Conservation (phyloP, 164 flowering plant genomes). For the Santalum album region DNA sequence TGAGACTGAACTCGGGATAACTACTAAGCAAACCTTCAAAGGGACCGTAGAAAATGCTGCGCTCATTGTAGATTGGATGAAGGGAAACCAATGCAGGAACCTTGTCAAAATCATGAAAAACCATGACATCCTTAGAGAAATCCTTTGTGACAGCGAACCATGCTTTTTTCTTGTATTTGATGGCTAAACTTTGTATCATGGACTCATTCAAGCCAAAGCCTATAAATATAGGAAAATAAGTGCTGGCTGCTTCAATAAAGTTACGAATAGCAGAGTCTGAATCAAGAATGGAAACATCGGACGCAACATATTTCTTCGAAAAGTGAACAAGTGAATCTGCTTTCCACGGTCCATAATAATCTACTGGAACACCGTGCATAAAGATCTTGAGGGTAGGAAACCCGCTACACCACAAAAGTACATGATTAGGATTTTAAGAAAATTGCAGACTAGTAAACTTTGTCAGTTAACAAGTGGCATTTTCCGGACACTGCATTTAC, state of each 20-base stretch:
- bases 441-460: too few relatives aligned
- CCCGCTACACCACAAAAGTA: constrained; percentile 48
- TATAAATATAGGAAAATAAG: constrained; percentile 65
- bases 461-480: too few relatives aligned
- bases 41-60: constrained; percentile 79
- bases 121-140: constrained; percentile 74
- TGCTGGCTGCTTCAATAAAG: constrained; percentile 71
- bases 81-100: constrained; percentile 79
- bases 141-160: constrained; percentile 94
- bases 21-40: constrained; percentile 70
- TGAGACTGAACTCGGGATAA: too few relatives aligned
- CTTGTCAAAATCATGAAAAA: constrained; percentile 79
- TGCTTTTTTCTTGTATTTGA: constrained; percentile 80
- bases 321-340: constrained; percentile 71
- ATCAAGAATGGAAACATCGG: constrained; percentile 72
- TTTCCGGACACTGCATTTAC: too few relatives aligned
- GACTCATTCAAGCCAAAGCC: constrained; percentile 89
- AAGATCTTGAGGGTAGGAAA: constrained; percentile 84
- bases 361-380: constrained; percentile 71
- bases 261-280: constrained; percentile 60
- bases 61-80: constrained; percentile 66
- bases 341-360: constrained; percentile 83
- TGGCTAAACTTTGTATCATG: constrained; percentile 40
- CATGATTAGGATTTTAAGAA: constrained; percentile 1
- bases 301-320: constrained; percentile 87